phyloP scores from a whole-genome alignment of 148 eudicot species.

The Nepenthes gracilis region DNA sequence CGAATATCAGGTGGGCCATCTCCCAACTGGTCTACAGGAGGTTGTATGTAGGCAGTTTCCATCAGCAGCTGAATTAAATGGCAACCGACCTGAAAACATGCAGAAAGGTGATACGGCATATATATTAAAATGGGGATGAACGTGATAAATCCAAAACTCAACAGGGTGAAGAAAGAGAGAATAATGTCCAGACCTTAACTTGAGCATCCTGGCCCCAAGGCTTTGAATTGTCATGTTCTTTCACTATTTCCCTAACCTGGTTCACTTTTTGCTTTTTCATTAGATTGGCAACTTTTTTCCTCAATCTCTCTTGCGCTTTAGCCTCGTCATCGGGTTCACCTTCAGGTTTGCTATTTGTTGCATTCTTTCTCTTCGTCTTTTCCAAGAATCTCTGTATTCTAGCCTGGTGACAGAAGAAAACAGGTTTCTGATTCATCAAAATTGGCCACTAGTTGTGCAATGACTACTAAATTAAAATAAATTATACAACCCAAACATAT shows the following conservation, averaged over 20 bases:
- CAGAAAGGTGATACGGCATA: conserved; percentile 2
- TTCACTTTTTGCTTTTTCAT: conserved; percentile 57
- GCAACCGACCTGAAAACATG: conserved; percentile 52
- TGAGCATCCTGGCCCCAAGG: conserved; percentile 79
- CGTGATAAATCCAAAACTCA: not conserved
- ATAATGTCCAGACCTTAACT: conserved; percentile 46
- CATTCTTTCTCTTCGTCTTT: conserved; percentile 38
- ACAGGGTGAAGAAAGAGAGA: conserved; percentile 1
- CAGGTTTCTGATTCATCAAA: no score
- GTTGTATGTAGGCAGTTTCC: conserved; percentile 83
- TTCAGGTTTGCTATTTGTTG: conserved; percentile 18
- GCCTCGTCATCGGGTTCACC: conserved; percentile 20
- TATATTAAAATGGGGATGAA: not conserved
- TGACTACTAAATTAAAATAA: no score
- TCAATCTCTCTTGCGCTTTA: conserved; percentile 38
- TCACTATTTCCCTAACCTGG: conserved; percentile 48
- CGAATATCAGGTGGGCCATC: conserved; percentile 80
- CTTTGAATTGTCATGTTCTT: conserved; percentile 41
- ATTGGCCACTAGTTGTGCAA: no score
- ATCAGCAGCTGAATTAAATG: conserved; percentile 67
- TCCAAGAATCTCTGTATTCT: conserved; percentile 55
- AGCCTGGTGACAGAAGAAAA: conserved; percentile 23
- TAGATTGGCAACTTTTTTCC: conserved; percentile 39
- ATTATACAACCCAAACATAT: no score
- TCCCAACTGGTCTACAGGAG: conserved; percentile 58